Percentiles rank a stretch among this genome's conserved stretches.
Conservation (phyloP, 306 rosid genomes). For the Vigna reflexopilosa region DNA sequence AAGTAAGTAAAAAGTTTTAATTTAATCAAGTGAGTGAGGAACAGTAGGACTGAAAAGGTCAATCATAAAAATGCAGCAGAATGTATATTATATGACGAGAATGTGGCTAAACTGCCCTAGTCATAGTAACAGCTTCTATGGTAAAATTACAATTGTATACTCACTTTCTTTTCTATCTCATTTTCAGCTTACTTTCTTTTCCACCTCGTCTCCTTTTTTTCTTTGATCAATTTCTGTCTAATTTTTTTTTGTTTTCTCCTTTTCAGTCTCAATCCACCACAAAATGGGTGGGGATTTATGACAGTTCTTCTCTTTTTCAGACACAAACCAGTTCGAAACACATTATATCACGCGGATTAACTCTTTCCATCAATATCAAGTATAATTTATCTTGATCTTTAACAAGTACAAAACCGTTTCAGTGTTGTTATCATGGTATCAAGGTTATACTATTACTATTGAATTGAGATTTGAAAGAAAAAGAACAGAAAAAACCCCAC, state of each 20-base stretch:
- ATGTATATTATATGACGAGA: neutral
- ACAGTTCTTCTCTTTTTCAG: neutral
- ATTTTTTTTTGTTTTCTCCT: too few relatives aligned
- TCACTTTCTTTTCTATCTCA: neutral
- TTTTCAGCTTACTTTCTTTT: neutral
- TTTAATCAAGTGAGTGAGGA: neutral
- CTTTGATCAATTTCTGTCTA: too few relatives aligned
- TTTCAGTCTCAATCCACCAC: too few relatives aligned
- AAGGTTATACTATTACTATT: too few relatives aligned
- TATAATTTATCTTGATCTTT: too few relatives aligned
- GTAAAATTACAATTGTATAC: too few relatives aligned
- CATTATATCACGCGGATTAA: too few relatives aligned
- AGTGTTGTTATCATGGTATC: too few relatives aligned
- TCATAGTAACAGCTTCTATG: neutral
- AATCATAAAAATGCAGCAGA: neutral
- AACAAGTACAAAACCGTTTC: too few relatives aligned
- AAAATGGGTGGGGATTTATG: neutral
- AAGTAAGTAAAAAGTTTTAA: slow-evolving; percentile 34
- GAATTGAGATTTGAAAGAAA: neutral
- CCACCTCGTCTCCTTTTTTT: neutral
- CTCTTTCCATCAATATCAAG: too few relatives aligned
- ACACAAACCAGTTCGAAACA: too few relatives aligned
- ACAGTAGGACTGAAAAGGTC: too few relatives aligned
- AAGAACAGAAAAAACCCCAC: slow-evolving; percentile 24
- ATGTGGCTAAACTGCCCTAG: neutral